Base-by-base conservation (phyloP, 345 rosid genomes). In the Citrus trifoliata region DNA sequence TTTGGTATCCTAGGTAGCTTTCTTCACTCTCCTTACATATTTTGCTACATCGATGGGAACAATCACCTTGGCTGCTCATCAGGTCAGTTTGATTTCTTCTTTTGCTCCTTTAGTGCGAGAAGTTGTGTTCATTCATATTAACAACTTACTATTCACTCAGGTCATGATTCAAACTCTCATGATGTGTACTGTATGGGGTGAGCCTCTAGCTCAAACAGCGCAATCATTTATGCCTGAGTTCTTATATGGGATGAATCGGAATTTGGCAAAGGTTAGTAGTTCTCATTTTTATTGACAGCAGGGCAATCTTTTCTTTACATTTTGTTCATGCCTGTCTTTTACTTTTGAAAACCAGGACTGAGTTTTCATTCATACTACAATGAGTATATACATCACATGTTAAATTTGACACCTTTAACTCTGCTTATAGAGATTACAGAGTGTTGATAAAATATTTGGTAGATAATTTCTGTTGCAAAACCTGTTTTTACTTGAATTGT, bases 161-260 rank as follows among this genome's bases (percentile, higher is more conserved):
- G 84, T 84, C 67, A 61, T 84, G 87, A 74, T 89, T 79, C 90
- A 88, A 83, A 82, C 85, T 66, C 80, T 69, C 78, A 33, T 85
- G 71, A 86, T 88, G 85, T 88, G 88, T 76, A 78, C 83, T 2
- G 90, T 88, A 55, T 86, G 88, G 83, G 86, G 89, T 33, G 89
- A 88, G 79, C 90, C 90, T 65, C 87, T 89, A 69, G 86, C 89
- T 76, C 93, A 89, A 79, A 87, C 93, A 2, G 89, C 93, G 19
- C 90, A 86, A 68, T 83, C 93, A 60, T 89, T 86, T 77, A 86
- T 89, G 89, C 93, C 90, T 7, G 93, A 81, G 84, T 75, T 87
- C 69, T 66, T 88, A 67, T 81, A 80, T 62, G 93, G 93, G 67
- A 73, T 55, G 48, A 83, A 85, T 21, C 70, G 82, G 53, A 86